Percentiles rank a stretch among this genome's conserved stretches.
phyloP scores from a whole-genome alignment of 495 filamentous ascomycete genomes.

The Aspergillus ellipticus region DNA sequence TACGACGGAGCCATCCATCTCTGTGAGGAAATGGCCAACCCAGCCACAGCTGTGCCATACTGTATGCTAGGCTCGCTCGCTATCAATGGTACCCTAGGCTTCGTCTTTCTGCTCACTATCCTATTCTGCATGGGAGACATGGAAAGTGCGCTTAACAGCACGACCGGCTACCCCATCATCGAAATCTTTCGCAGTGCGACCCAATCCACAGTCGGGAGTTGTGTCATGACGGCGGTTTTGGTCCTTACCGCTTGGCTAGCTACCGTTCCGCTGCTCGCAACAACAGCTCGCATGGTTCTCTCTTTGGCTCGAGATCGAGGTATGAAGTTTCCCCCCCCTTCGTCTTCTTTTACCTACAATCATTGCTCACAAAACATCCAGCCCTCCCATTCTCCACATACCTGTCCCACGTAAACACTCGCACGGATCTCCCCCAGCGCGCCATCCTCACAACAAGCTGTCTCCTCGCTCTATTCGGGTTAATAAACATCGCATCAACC shows the following conservation, averaged over 20 bases:
- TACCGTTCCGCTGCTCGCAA: conserved; percentile 1
- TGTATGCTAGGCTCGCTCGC: background rate
- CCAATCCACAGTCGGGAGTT: background rate
- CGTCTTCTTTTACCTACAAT: background rate
- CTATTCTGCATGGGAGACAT: conserved; percentile 8
- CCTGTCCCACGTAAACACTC: background rate
- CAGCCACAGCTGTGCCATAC: background rate
- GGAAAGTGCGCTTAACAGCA: background rate
- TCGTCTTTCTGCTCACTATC: background rate
- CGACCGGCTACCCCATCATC: conserved; percentile 4
- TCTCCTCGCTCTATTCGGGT: background rate
- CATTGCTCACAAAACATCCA: background rate
- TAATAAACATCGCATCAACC: conserved; percentile 56
- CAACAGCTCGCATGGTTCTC: conserved; percentile 1
- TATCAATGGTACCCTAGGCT: background rate
- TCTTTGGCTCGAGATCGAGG: conserved; percentile 5
- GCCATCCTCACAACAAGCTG: background rate
- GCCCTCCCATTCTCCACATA: background rate
- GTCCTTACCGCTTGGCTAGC: background rate
- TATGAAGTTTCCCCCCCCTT: background rate
- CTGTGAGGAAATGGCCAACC: background rate
- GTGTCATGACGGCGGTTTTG: background rate
- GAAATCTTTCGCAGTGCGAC: conserved; percentile 7
- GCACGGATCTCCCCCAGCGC: background rate
- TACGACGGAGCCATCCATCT: conserved; percentile 5